phyloP scores from a whole-genome alignment of 345 rosid species.

The Gynandropsis gynandra region DNA sequence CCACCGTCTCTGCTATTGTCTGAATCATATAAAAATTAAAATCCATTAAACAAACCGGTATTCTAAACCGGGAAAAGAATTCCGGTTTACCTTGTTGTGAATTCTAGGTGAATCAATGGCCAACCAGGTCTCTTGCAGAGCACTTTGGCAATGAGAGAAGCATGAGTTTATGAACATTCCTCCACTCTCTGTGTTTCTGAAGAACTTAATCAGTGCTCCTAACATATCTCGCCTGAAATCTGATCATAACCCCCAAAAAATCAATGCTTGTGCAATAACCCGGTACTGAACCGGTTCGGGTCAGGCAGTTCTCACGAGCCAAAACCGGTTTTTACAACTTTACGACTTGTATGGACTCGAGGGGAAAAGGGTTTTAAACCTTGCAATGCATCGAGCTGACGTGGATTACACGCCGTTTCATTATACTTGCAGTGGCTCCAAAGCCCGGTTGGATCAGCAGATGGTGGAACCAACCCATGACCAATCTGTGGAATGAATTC shows the following conservation, averaged over 20 bases:
- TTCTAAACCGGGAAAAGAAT: slow-evolving; percentile 1
- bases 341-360: too few relatives aligned
- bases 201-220: slow-evolving; percentile 38
- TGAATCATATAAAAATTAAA: slow-evolving; percentile 21
- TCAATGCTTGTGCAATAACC: not conserved
- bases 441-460: slow-evolving; percentile 54
- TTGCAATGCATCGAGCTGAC: slow-evolving; percentile 55
- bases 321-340: too few relatives aligned
- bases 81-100: slow-evolving; percentile 47
- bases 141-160: slow-evolving; percentile 96
- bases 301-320: too few relatives aligned
- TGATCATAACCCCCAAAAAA: slow-evolving; percentile 17
- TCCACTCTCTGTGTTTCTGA: slow-evolving; percentile 34
- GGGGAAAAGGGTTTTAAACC: slow-evolving; percentile 29
- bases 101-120: slow-evolving; percentile 63
- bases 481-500: slow-evolving; percentile 44
- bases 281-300: too few relatives aligned
- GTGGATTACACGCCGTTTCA: slow-evolving; percentile 43
- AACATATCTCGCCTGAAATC: slow-evolving; percentile 82
- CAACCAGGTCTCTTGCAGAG: slow-evolving; percentile 77
- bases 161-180: slow-evolving; percentile 93
- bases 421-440: slow-evolving; percentile 73
- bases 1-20: slow-evolving; percentile 81
- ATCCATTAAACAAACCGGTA: not conserved
- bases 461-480: slow-evolving; percentile 76